These are phyloP conservation scores for Umbellularia californica DNA, from an alignment of 164 flowering plant genomes.

Conservation along the genomic window DNA sequence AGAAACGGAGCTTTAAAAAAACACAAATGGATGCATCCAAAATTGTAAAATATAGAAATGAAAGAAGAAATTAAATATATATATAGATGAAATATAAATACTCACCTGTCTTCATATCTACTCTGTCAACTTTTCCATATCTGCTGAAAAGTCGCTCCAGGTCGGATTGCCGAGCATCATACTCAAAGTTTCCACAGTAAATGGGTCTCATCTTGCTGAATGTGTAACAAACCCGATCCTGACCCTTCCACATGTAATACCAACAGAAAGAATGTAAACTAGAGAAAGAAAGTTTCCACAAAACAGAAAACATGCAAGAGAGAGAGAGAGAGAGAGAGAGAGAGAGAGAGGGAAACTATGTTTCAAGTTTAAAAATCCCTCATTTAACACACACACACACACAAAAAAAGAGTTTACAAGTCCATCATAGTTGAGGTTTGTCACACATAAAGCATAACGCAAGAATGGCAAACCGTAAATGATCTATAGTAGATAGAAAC, in stretches of 20 bases:
- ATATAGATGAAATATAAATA: not conserved
- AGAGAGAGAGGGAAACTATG: too few species aligned
- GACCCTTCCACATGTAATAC: not conserved
- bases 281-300: too few species aligned
- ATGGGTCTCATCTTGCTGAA: conserved; percentile 50
- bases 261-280: not conserved
- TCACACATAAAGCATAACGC: too few species aligned
- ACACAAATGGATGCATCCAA: not conserved
- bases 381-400: too few species aligned
- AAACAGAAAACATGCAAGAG: too few species aligned
- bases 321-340: too few species aligned
- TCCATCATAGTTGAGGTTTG: too few species aligned
- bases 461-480: too few species aligned
- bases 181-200: conserved; percentile 92
- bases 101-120: conserved; percentile 96
- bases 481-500: too few species aligned
- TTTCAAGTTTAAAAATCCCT: too few species aligned
- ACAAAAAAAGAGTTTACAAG: too few species aligned
- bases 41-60: not conserved
- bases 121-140: conserved; percentile 91
- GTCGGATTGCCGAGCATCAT: conserved; percentile 83
- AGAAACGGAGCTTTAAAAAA: not conserved
- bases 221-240: not conserved
- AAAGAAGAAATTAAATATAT: not conserved
- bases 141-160: conserved; percentile 77